Evolutionary conservation across 2,329 filamentous ascomycete genomes (phyloP).

Genomic region (Penicillium capsulatum): DNA sequence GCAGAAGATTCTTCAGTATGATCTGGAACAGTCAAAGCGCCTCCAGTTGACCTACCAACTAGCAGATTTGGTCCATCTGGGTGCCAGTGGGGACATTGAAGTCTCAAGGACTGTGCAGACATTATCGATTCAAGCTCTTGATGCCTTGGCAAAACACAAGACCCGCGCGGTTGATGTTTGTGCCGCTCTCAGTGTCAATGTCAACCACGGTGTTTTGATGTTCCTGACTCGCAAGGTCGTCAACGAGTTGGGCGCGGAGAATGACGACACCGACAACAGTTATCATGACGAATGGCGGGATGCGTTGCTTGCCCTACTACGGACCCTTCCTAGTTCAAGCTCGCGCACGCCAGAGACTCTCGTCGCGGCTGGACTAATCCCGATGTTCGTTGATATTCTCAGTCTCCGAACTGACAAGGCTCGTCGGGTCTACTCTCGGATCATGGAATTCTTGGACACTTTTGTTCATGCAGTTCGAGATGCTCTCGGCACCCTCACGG

Average conservation of each 20-base stretch:
- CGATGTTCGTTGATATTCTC: conserved; percentile 83
- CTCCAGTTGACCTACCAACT: conserved; percentile 90
- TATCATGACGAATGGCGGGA: conserved; percentile 84
- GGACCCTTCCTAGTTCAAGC: conserved; percentile 68
- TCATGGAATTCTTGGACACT: conserved; percentile 82
- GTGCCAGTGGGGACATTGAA: conserved; percentile 61
- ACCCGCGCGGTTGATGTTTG: conserved; percentile 75
- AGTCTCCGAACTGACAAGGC: conserved; percentile 76
- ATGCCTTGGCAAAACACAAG: conserved; percentile 78
- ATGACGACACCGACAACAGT: conserved; percentile 56
- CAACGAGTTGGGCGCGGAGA: conserved; percentile 66
- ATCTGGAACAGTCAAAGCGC: conserved; percentile 81
- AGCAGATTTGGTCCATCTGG: conserved; percentile 83
- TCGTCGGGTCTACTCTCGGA: conserved; percentile 75
- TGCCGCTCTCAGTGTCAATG: conserved; percentile 86
- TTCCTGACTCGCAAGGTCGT: conserved; percentile 91
- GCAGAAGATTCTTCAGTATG: conserved; percentile 79
- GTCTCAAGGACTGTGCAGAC: conserved; percentile 77
- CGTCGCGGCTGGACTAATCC: conserved; percentile 82
- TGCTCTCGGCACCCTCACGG: conserved; percentile 78
- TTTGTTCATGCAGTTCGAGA: conserved; percentile 81
- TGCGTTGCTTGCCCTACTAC: conserved; percentile 79
- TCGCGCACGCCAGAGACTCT: conserved; percentile 75
- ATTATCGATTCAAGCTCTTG: conserved; percentile 73
- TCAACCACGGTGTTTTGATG: conserved; percentile 91